phyloP scores from a whole-genome alignment of 805 yeast genomes.

The Yueomyces sinensis region DNA sequence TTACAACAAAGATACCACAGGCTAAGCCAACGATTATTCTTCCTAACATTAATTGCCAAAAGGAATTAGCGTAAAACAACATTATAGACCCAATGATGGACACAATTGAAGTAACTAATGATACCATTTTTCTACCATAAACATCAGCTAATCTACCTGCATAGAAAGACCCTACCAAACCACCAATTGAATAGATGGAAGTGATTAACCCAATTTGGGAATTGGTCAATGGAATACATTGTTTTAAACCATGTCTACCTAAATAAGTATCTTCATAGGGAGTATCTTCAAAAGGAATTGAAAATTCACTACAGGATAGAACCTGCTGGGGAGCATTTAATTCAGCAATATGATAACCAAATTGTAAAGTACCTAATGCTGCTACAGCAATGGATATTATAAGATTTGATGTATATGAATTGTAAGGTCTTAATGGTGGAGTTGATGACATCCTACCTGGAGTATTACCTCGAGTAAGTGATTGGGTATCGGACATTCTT shows the following conservation, averaged over 20 bases:
- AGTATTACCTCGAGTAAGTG: no score
- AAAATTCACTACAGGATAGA: conserved; percentile 39
- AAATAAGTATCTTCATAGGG: conserved; percentile 13
- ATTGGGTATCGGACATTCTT: no score
- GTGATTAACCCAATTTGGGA: conserved; percentile 60
- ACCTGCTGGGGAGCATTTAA: conserved; percentile 77
- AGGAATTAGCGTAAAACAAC: conserved; percentile 37
- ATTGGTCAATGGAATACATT: conserved; percentile 47
- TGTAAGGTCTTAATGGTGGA: background rate
- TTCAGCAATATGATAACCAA: conserved; percentile 92
- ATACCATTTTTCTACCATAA: conserved; percentile 49
- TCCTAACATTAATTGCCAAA: conserved; percentile 40
- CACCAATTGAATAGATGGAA: conserved; percentile 74
- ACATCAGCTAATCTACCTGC: conserved; percentile 53
- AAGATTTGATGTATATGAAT: background rate
- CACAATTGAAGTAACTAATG: conserved; percentile 36
- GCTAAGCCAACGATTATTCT: conserved; percentile 72
- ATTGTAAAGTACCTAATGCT: conserved; percentile 73
- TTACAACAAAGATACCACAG: conserved; percentile 80
- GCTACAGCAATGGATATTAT: conserved; percentile 26
- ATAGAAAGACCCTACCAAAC: conserved; percentile 57
- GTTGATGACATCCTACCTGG: no score
- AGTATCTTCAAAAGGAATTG: conserved; percentile 5
- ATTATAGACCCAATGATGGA: conserved; percentile 51
- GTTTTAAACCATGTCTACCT: conserved; percentile 23